Evolutionary conservation across 202 grass and related monocot genomes (phyloP), one percentile per base, ranked within the genome.

Genomic region (Schoenoplectus tabernaemontani): DNA sequence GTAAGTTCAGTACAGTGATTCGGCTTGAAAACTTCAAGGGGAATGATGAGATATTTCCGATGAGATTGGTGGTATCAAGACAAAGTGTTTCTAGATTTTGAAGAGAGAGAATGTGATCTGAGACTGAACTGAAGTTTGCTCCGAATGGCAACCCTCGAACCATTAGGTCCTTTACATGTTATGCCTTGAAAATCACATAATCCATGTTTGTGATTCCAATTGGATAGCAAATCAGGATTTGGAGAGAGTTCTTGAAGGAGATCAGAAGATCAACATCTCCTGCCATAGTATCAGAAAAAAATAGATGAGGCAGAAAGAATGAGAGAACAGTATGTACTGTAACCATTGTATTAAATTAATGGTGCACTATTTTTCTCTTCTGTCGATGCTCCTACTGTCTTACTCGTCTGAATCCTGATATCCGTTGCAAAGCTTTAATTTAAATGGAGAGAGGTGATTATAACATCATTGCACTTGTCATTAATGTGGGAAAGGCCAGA

Each of bases 191-290:
- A 97, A 28, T 53, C 47, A 81, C 91, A 97, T 0, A 84, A 83
- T 19, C 79, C 78, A 2, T 85, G 46, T 39, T 5, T 66, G 0
- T 38, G 47, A 76, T n/a, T 79, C 94, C 94, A 97, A 16, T 34
- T 66, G 0, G 60, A 47, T 60, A 97, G 66, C 72, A 87, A 9
- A 5, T 23, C 62, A 28, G 77, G 89, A 80, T 78, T 83, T 10
- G 82, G 59, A 91, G 37, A 3, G 87, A 85, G 30, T 51, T 69
- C 87, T 80, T 97, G 89, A 93, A 97, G 39, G 88, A 82, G 2
- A 93, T 82, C 2, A 97, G 86, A 38, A 97, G 84, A 51, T 92
- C 85, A 58, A 82, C 85, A 82, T 93, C 90, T 24, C 37, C 83
- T 9, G 76, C 74, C 7, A 70, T 70, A 9, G 54, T n/a, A n/a